Evolutionary conservation across 2,329 filamentous ascomycete species (phyloP).

Genomic region (Fusarium heterosporum): DNA sequence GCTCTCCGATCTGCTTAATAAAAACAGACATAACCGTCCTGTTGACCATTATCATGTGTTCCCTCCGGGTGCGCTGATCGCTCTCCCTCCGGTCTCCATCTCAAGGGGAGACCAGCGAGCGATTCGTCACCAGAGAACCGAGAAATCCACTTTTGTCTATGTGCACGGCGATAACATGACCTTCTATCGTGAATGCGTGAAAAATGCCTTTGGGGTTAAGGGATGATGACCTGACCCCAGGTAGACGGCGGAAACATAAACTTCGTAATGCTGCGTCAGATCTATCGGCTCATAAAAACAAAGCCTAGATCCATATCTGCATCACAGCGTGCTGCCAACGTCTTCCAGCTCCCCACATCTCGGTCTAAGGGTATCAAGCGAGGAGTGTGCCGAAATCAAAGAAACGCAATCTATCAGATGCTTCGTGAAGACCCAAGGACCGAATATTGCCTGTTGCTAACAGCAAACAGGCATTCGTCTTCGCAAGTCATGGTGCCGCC

Average conservation of each 20-base stretch:
- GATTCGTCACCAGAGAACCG: constrained; percentile 64
- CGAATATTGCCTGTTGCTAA: constrained; percentile 52
- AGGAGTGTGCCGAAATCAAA: constrained; percentile 58
- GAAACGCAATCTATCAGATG: constrained; percentile 60
- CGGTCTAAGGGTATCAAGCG: constrained; percentile 61
- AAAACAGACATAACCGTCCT: constrained; percentile 53
- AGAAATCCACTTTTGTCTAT: constrained; percentile 77
- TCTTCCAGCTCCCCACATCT: constrained; percentile 55
- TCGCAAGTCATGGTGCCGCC: constrained; percentile 58
- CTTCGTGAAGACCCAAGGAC: constrained; percentile 57
- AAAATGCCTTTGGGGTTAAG: constrained; percentile 53
- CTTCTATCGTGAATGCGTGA: constrained; percentile 58
- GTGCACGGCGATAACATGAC: constrained; percentile 60
- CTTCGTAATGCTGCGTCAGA: constrained; percentile 54
- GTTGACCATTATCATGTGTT: constrained; percentile 50
- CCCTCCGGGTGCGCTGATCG: constrained; percentile 50
- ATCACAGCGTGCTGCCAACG: constrained; percentile 54
- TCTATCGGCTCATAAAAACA: constrained; percentile 41
- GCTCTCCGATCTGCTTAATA: constrained; percentile 50
- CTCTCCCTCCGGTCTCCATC: constrained; percentile 51
- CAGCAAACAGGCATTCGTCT: constrained; percentile 51
- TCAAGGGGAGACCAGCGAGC: constrained; percentile 51
- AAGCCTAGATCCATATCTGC: constrained; percentile 49
- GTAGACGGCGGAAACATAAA: constrained; percentile 55
- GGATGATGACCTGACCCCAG: constrained; percentile 47